These are phyloP conservation scores for Botrytis deweyae DNA, from an alignment of 2,329 filamentous ascomycete species.

Conservation along the genomic window DNA sequence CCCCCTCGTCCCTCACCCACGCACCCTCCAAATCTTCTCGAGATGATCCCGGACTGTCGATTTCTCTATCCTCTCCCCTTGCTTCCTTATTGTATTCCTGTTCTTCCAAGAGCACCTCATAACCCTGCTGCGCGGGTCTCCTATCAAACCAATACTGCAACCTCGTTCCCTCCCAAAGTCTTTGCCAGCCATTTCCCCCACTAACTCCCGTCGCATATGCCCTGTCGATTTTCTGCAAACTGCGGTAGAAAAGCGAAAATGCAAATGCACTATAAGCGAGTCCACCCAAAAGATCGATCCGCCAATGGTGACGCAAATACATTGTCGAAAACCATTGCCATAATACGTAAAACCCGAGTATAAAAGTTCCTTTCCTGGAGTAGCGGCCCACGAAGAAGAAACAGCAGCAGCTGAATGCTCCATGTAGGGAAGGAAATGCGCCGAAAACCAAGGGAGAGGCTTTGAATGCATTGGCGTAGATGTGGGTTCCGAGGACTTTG, in stretches of 20 bases:
- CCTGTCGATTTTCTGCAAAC: slow-evolving; percentile 34
- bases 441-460: slow-evolving; percentile 89
- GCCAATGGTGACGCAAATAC: slow-evolving; percentile 95
- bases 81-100: slow-evolving; percentile 1
- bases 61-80: neutral
- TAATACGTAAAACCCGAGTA: slow-evolving; percentile 66
- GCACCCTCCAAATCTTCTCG: slow-evolving; percentile 28
- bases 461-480: slow-evolving; percentile 89
- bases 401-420: slow-evolving; percentile 89
- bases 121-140: slow-evolving; percentile 27
- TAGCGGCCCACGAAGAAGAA: slow-evolving; percentile 67
- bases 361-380: slow-evolving; percentile 63
- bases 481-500: slow-evolving; percentile 78
- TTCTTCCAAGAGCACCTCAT: slow-evolving; percentile 21
- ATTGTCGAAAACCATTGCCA: slow-evolving; percentile 99
- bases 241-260: slow-evolving; percentile 54
- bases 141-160: slow-evolving; percentile 33
- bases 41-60: neutral
- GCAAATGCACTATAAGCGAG: slow-evolving; percentile 72
- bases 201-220: slow-evolving; percentile 34
- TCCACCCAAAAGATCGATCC: slow-evolving; percentile 83
- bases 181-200: slow-evolving; percentile 36
- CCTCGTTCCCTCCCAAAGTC: slow-evolving; percentile 33
- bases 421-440: slow-evolving; percentile 88
- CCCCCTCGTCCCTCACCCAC: slow-evolving; percentile 29